Evolutionary conservation across 1,139 yeast genomes (phyloP), one percentile per base, ranked within the genome.

Genomic region (Candida sp.): DNA sequence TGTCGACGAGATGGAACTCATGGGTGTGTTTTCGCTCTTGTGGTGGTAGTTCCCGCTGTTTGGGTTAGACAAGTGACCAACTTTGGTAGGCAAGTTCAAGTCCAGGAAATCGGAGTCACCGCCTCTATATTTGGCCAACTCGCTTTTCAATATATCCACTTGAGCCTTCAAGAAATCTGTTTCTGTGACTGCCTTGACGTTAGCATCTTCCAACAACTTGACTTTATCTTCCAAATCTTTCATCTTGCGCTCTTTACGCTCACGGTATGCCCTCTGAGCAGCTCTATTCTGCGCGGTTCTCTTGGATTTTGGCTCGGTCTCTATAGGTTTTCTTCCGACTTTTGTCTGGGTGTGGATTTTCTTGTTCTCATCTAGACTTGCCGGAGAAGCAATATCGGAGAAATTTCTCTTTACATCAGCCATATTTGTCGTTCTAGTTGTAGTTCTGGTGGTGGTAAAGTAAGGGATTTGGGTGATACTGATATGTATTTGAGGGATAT

Each of bases 251-350:
- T 94, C 98, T 68, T 94, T 94, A 57, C 99, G 83, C 68, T 94
- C 98, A 54, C 99, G 78, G 69, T 92, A 94, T 7, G 98, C 98
- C 51, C 98, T 78, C 70, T 94, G 99, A 23, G 99, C 99, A 6
- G 98, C 98, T 63, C 99, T 80, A 69, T 94, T 94, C 71, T 94
- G 99, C 1, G 98, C 98, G 23, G 97, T 91, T 60, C 99, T 79
- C 75, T 91, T 93, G 61, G 86, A 85, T 63, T 81, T 81, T 3
- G 97, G 97, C 65, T 89, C 96, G 3, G 88, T 81, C 17, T 86
- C 88, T 51, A 87, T 75, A 0, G 90, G 92, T 72, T 90, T 91
- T 55, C 97, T 79, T 9, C 81, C 82, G 1, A 80, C 78, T 57
- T 74, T 75, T 48, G 75, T 67, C 23, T 31, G 25, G 8, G 42